Conservation (phyloP, 768 basidiomycete species). For the Suillus paluster region DNA sequence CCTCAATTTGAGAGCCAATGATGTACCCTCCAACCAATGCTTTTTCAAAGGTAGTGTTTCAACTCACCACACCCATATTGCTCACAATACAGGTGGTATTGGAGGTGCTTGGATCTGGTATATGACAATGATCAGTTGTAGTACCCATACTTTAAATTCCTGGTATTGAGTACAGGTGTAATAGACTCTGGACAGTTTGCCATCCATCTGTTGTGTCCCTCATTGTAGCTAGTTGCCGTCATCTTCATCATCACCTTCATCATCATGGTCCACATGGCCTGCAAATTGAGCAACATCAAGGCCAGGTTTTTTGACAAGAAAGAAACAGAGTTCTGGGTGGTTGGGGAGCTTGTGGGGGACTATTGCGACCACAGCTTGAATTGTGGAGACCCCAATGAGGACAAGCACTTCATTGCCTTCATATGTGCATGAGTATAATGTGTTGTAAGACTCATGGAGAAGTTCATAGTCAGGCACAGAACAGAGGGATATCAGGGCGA, state of each 20-base stretch:
- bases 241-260: not conserved
- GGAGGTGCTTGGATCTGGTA: too few species aligned
- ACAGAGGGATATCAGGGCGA: slow-evolving; percentile 29
- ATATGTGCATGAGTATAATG: slow-evolving; percentile 11
- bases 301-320: not conserved
- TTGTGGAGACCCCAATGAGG: not conserved
- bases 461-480: slow-evolving; percentile 21
- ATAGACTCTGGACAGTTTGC: too few species aligned
- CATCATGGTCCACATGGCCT: not conserved
- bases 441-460: not conserved
- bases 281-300: slow-evolving; percentile 4
- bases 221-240: too few species aligned
- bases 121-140: too few species aligned
- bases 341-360: not conserved
- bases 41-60: too few species aligned
- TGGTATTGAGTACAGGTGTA: too few species aligned
- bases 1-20: too few species aligned
- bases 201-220: too few species aligned
- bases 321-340: not conserved
- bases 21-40: too few species aligned
- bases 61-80: too few species aligned
- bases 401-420: not conserved
- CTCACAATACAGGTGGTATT: too few species aligned
- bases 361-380: slow-evolving; percentile 7
- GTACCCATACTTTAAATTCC: too few species aligned